Evolutionary conservation across 2,329 filamentous ascomycete genomes (phyloP).

Genomic region (Neonectria hederae): DNA sequence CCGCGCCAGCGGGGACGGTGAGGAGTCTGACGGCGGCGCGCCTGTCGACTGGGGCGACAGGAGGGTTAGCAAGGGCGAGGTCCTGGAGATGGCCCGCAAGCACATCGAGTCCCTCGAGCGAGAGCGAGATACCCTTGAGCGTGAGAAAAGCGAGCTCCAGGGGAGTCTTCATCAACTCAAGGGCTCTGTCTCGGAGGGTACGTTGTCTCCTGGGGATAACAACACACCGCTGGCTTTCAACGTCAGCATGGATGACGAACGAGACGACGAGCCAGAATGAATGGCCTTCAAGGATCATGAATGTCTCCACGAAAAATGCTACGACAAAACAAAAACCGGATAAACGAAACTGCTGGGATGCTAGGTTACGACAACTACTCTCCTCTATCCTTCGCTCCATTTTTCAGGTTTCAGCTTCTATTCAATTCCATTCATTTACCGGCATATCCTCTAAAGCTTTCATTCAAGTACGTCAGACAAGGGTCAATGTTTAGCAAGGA

Average conservation of each 20-base stretch:
- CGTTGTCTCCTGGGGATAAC: slow-evolving; percentile 18
- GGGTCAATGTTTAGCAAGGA: not conserved
- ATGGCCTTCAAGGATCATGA: not conserved
- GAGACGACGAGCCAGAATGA: not conserved
- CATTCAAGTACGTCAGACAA: not conserved
- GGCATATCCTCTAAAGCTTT: not conserved
- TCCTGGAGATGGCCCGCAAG: slow-evolving; percentile 43
- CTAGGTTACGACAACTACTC: slow-evolving; percentile 7
- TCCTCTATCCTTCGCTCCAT: not conserved
- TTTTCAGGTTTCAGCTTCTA: not conserved
- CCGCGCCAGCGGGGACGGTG: slow-evolving; percentile 33
- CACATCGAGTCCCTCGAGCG: slow-evolving; percentile 39
- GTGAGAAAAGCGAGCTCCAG: slow-evolving; percentile 39
- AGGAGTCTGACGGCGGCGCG: slow-evolving; percentile 33
- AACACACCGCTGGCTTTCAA: slow-evolving; percentile 29
- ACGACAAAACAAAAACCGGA: not conserved
- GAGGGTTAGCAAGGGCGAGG: slow-evolving; percentile 41
- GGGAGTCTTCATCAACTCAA: slow-evolving; percentile 38
- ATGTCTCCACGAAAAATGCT: not conserved
- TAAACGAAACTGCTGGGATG: not conserved
- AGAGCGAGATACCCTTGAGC: slow-evolving; percentile 36
- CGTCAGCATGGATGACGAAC: slow-evolving; percentile 20
- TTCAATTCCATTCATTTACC: slow-evolving; percentile 3
- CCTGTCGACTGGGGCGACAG: slow-evolving; percentile 33
- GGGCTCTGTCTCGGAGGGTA: slow-evolving; percentile 21